phyloP scores from a whole-genome alignment of 768 basidiomycete species.

The Trametes cubensis region DNA sequence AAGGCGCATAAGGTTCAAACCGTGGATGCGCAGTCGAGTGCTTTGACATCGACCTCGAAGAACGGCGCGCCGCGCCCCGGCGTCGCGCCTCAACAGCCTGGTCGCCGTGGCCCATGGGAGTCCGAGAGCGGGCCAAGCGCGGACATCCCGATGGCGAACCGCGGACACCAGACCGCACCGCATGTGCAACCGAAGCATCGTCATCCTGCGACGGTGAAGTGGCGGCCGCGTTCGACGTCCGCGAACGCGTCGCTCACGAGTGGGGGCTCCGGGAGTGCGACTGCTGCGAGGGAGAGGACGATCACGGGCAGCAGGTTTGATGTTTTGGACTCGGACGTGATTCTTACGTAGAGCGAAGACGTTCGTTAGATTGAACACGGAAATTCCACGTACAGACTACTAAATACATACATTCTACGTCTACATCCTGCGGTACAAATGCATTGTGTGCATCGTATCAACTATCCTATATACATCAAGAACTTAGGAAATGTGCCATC shows the following conservation, averaged over 20 bases:
- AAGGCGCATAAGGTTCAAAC: background rate
- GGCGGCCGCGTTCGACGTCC: background rate
- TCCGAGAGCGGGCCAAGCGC: background rate
- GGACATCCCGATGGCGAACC: background rate
- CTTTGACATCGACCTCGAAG: too few relatives aligned
- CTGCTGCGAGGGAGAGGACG: background rate
- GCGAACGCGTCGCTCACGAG: background rate
- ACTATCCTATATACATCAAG: too few relatives aligned
- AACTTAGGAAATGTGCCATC: too few relatives aligned
- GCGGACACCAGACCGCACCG: conserved; percentile 2
- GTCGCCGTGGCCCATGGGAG: background rate
- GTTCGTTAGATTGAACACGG: too few relatives aligned
- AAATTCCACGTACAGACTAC: too few relatives aligned
- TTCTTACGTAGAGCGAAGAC: background rate
- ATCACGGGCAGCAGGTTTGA: conserved; percentile 1
- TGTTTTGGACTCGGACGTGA: background rate
- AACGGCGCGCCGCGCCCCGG: background rate
- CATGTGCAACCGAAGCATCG: background rate
- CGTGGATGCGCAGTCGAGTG: too few relatives aligned
- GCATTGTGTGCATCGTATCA: too few relatives aligned
- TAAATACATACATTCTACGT: too few relatives aligned
- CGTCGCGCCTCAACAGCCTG: background rate
- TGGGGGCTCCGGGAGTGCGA: background rate
- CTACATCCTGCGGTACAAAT: too few relatives aligned
- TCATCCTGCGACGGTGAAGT: background rate